phyloP scores from a whole-genome alignment of 495 filamentous ascomycete species.

The Hyaloscypha hepaticicola region DNA sequence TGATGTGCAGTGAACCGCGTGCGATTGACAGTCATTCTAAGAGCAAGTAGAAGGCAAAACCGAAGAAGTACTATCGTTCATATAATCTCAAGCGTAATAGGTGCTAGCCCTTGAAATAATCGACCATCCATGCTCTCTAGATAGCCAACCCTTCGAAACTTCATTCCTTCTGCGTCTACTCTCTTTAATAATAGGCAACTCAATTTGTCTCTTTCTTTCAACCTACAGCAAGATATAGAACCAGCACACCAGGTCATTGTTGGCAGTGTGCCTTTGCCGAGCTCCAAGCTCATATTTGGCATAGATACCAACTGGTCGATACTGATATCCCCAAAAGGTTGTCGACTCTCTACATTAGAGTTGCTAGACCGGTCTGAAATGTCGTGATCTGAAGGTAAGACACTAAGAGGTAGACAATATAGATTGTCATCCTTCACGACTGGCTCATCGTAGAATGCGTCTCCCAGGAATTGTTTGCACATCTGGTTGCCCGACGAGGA shows the following conservation, averaged over 20 bases:
- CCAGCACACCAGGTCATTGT: slow-evolving; percentile 10
- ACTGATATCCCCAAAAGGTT: not conserved
- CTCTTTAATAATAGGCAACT: slow-evolving; percentile 9
- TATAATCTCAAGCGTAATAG: slow-evolving; percentile 15
- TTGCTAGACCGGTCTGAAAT: no score
- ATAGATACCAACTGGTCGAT: slow-evolving; percentile 12
- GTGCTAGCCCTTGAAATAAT: slow-evolving; percentile 7
- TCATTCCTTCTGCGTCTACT: slow-evolving; percentile 7
- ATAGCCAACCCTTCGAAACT: slow-evolving; percentile 15
- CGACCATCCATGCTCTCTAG: not conserved
- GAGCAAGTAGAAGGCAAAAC: no score
- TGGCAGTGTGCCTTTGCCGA: slow-evolving; percentile 2
- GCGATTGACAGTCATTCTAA: no score
- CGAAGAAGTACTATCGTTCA: slow-evolving; percentile 4
- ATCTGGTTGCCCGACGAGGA: slow-evolving; percentile 10
- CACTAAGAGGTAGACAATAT: slow-evolving; percentile 10
- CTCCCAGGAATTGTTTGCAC: slow-evolving; percentile 15
- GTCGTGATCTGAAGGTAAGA: slow-evolving; percentile 4
- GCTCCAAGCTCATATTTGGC: not conserved
- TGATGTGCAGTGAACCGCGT: no score
- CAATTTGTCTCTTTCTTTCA: slow-evolving; percentile 6
- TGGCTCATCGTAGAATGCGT: slow-evolving; percentile 11
- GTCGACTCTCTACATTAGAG: not conserved
- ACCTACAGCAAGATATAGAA: slow-evolving; percentile 10
- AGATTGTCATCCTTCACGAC: slow-evolving; percentile 11